Evolutionary conservation across 371 early-diverging fungal genomes (phyloP).

Genomic region (Lichtheimia corymbifera): DNA sequence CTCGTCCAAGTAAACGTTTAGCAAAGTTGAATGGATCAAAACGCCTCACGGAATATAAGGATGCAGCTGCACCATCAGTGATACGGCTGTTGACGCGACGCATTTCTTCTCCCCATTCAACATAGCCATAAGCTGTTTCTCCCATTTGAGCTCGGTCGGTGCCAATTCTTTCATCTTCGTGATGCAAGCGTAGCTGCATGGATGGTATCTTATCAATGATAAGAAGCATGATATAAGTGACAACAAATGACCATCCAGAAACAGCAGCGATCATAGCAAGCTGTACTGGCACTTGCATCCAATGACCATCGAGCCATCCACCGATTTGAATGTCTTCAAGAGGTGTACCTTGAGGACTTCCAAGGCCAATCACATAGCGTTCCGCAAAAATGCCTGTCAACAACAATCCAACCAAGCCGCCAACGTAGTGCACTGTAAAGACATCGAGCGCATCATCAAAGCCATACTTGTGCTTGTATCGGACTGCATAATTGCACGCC

Average conservation of each 20-base stretch:
- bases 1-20: conserved; percentile 10
- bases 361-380: conserved; percentile 57
- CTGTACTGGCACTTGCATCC: conserved; percentile 65
- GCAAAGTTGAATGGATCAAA: background rate
- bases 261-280: conserved; percentile 57
- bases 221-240: conserved; percentile 60
- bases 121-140: conserved; percentile 66
- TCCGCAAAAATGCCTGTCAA: conserved; percentile 78
- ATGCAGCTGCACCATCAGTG: background rate
- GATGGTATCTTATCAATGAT: conserved; percentile 52
- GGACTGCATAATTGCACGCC: conserved; percentile 64
- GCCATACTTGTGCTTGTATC: conserved; percentile 62
- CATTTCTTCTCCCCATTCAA: conserved; percentile 40
- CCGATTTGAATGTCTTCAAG: conserved; percentile 46
- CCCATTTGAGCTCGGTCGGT: conserved; percentile 70
- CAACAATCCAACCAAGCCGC: conserved; percentile 71
- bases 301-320: conserved; percentile 72
- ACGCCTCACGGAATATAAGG: background rate
- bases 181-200: conserved; percentile 54
- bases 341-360: conserved; percentile 60
- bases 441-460: conserved; percentile 81
- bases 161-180: conserved; percentile 62
- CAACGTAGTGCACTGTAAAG: conserved; percentile 73
- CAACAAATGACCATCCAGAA: conserved; percentile 62
- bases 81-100: conserved; percentile 2